Conservation (phyloP, 1,139 yeast species). For the Sugiyamaella paludigena region DNA sequence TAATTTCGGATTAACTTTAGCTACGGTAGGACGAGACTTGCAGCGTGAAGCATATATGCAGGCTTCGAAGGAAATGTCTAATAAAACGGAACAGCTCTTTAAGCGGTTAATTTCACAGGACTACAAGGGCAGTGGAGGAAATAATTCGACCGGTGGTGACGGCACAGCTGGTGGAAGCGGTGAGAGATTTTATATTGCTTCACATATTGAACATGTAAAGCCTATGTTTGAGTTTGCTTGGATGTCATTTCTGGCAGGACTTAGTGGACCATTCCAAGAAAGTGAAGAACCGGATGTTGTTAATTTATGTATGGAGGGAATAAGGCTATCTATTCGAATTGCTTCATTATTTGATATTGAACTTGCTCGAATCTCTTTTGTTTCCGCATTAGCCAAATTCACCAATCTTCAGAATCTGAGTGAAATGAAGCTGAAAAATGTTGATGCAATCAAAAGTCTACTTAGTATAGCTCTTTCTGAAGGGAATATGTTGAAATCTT, state of each 20-base stretch:
- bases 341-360: slow-evolving; percentile 82
- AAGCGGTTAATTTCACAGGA: slow-evolving; percentile 56
- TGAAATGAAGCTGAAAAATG: slow-evolving; percentile 76
- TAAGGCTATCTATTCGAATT: slow-evolving; percentile 75
- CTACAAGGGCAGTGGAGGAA: slow-evolving; percentile 30
- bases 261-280: slow-evolving; percentile 90
- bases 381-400: slow-evolving; percentile 86
- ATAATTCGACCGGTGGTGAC: slow-evolving; percentile 31
- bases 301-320: slow-evolving; percentile 77
- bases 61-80: slow-evolving; percentile 89
- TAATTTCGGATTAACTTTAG: slow-evolving; percentile 57
- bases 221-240: slow-evolving; percentile 92
- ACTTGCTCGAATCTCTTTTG: slow-evolving; percentile 82
- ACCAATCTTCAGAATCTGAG: slow-evolving; percentile 75
- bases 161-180: not conserved
- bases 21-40: slow-evolving; percentile 63
- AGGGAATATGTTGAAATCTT: slow-evolving; percentile 64
- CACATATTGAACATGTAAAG: slow-evolving; percentile 84
- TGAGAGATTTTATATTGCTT: slow-evolving; percentile 51
- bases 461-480: slow-evolving; percentile 76
- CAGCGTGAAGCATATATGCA: slow-evolving; percentile 85
- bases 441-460: slow-evolving; percentile 72
- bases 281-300: slow-evolving; percentile 76
- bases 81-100: slow-evolving; percentile 83
- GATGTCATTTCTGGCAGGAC: slow-evolving; percentile 95